phyloP scores from a whole-genome alignment of 2,329 filamentous ascomycete genomes.

The Ophiostoma montium region DNA sequence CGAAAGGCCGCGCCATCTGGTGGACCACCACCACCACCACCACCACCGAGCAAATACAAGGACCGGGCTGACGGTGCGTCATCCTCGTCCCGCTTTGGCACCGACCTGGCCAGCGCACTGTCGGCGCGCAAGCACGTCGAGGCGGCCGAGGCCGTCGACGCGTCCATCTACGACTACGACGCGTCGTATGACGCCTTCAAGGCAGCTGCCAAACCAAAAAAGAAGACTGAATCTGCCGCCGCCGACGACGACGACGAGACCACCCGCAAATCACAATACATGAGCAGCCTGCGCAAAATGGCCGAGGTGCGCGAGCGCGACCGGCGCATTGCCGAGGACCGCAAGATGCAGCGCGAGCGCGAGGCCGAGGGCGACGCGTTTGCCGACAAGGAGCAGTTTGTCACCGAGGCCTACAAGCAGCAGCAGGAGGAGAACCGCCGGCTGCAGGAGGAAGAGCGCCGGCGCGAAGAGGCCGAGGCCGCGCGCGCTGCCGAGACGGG shows the following conservation, averaged over 20 bases:
- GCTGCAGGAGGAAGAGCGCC: conserved; percentile 58
- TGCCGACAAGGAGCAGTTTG: conserved; percentile 73
- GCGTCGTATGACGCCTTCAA: conserved; percentile 66
- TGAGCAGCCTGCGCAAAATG: conserved; percentile 57
- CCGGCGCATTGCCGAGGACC: conserved; percentile 64
- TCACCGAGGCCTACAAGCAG: conserved; percentile 68
- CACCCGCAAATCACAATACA: conserved; percentile 62
- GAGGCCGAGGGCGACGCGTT: conserved; percentile 71
- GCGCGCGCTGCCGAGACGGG: conserved; percentile 41
- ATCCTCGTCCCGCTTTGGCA: conserved; percentile 38
- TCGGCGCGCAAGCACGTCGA: conserved; percentile 49
- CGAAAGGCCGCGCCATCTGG: background rate
- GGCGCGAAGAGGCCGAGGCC: conserved; percentile 48
- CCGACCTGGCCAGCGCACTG: conserved; percentile 52
- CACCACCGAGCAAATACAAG: conserved; percentile 32
- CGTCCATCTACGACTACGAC: conserved; percentile 77
- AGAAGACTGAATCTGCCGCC: conserved; percentile 32
- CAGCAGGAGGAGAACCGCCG: conserved; percentile 63
- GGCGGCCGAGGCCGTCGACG: conserved; percentile 51
- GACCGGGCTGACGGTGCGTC: conserved; percentile 15
- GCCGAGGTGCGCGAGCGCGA: conserved; percentile 68
- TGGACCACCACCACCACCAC: conserved; percentile 23
- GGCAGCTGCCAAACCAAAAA: conserved; percentile 44
- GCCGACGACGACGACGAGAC: conserved; percentile 41
- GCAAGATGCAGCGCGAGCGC: conserved; percentile 62